Conservation (phyloP, 805 yeast species). For the Yamadazyma nakazawae region DNA sequence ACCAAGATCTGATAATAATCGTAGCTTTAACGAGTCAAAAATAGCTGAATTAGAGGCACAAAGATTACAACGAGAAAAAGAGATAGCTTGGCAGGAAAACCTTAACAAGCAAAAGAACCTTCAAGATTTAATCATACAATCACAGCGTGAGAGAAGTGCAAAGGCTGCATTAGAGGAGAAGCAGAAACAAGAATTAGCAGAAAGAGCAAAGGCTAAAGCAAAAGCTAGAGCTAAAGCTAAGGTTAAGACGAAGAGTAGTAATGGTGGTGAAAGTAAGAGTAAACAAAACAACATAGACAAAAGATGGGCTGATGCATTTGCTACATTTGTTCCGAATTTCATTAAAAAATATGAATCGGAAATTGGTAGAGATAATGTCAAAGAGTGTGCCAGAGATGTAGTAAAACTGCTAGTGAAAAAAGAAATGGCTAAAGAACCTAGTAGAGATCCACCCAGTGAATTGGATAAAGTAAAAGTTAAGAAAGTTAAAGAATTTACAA, state of each 20-base stretch:
- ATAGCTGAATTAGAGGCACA: constrained; percentile 34
- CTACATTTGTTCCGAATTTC: constrained; percentile 74
- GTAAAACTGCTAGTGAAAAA: constrained; percentile 65
- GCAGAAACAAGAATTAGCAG: constrained; percentile 20
- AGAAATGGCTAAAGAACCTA: constrained; percentile 52
- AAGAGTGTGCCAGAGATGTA: constrained; percentile 76
- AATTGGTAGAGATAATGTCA: constrained; percentile 69
- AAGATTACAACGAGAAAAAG: constrained; percentile 28
- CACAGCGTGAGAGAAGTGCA: constrained; percentile 29
- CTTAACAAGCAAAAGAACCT: constrained; percentile 33
- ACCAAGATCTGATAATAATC: not conserved
- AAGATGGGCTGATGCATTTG: constrained; percentile 53
- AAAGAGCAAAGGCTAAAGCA: constrained; percentile 16
- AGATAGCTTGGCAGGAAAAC: constrained; percentile 30
- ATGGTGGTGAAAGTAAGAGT: not conserved
- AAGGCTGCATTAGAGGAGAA: constrained; percentile 26
- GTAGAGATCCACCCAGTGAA: constrained; percentile 48
- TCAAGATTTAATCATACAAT: constrained; percentile 34
- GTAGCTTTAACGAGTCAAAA: constrained; percentile 17
- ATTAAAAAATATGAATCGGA: constrained; percentile 62
- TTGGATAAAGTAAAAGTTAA: constrained; percentile 61
- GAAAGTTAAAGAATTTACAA: constrained; percentile 65
- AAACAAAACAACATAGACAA: constrained; percentile 15
- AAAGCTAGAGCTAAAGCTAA: constrained; percentile 13
- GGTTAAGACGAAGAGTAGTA: not conserved